A percentile compares a stretch with the other conserved stretches of the same genome.
Evolutionary conservation across 768 basidiomycete species (phyloP).

Genomic region (Termitomyces sp.): DNA sequence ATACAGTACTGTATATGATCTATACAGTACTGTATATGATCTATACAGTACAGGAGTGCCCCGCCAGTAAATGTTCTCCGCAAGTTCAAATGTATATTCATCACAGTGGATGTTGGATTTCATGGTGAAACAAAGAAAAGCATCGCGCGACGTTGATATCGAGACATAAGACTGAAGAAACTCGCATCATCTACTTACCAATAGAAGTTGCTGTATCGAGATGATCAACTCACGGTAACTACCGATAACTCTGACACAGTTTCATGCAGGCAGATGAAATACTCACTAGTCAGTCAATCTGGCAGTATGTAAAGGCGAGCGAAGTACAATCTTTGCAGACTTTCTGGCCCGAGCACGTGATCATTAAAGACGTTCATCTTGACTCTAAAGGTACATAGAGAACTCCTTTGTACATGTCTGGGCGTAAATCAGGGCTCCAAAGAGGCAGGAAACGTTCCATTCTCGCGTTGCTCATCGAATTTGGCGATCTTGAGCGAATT

Average conservation of each 20-base stretch:
- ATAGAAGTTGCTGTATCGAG: neutral
- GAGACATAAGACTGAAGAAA: too few relatives aligned
- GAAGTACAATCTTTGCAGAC: neutral
- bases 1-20: neutral
- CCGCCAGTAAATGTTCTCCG: too few relatives aligned
- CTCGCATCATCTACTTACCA: too few relatives aligned
- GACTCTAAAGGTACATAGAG: neutral
- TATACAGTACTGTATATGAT: too few relatives aligned
- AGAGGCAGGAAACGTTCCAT: conserved; percentile 87
- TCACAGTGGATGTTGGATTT: neutral
- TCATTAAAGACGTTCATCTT: conserved; percentile 9
- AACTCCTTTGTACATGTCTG: conserved; percentile 1
- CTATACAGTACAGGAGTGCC: neutral
- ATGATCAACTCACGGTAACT: neutral
- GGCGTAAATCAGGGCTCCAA: conserved; percentile 50
- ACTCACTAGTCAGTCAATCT: neutral
- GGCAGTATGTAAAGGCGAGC: neutral
- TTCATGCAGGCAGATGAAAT: conserved; percentile 1
- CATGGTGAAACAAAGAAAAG: neutral
- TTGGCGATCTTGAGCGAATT: conserved; percentile 55
- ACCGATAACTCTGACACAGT: neutral
- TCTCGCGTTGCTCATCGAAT: conserved; percentile 95
- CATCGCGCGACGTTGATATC: neutral
- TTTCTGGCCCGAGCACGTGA: conserved; percentile 12
- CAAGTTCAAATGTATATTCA: too few relatives aligned